These are phyloP conservation scores for Oehlia diaphana DNA, from an alignment of 192 early-diverging fungal species.

Conservation along the genomic window DNA sequence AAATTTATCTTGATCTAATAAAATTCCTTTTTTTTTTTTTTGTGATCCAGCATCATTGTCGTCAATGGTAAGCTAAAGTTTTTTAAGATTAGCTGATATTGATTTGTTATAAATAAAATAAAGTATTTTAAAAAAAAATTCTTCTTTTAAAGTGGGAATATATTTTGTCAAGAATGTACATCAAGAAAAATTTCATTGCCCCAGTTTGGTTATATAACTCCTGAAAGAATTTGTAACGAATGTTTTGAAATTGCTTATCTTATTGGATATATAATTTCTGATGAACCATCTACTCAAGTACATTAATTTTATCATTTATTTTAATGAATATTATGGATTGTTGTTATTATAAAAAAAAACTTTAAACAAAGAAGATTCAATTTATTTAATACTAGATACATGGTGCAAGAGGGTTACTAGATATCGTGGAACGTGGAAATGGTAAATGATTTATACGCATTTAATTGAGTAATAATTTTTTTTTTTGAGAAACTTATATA, in stretches of 20 bases:
- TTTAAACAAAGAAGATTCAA: neutral
- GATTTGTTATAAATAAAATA: neutral
- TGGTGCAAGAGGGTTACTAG: constrained; percentile 53
- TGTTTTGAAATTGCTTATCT: constrained; percentile 60
- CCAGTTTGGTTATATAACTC: constrained; percentile 53
- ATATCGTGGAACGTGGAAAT: constrained; percentile 51
- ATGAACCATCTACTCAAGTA: constrained; percentile 58
- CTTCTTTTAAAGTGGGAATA: constrained; percentile 46
- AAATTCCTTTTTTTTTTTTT: neutral
- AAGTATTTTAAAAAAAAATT: neutral
- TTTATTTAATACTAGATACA: constrained; percentile 36
- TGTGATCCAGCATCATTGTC: constrained; percentile 53
- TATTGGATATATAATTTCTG: constrained; percentile 54
- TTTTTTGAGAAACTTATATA: neutral
- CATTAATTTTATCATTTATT: neutral
- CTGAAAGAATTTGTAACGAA: constrained; percentile 54
- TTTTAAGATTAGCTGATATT: neutral
- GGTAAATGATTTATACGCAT: constrained; percentile 33
- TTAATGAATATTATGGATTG: neutral
- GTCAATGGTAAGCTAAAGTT: constrained; percentile 49
- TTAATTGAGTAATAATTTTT: neutral
- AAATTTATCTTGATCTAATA: neutral
- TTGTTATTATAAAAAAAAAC: neutral
- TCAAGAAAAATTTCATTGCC: constrained; percentile 52
- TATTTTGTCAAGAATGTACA: constrained; percentile 59